Evolutionary conservation across 73 alveolate species (phyloP).

Genomic region (Tetrahymena elliotti): DNA sequence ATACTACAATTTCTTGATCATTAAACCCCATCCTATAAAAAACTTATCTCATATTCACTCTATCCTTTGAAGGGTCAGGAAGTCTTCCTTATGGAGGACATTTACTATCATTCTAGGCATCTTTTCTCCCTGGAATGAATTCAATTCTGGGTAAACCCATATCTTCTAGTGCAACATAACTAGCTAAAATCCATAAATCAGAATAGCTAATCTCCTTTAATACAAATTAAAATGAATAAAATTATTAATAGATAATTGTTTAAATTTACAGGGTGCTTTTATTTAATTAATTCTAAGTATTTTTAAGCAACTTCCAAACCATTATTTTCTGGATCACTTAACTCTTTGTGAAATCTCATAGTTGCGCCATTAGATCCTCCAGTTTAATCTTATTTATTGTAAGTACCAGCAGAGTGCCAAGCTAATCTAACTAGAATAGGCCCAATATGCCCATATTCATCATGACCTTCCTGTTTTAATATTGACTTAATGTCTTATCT

Average conservation of each 20-base stretch:
- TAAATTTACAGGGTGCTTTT: conserved; percentile 32
- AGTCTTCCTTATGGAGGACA: conserved; percentile 41
- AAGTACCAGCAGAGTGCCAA: conserved; percentile 57
- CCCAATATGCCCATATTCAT: neutral
- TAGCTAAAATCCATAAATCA: conserved; percentile 50
- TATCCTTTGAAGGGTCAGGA: conserved; percentile 11
- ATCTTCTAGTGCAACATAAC: conserved; percentile 64
- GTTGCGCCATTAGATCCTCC: conserved; percentile 57
- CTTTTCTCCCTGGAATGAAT: conserved; percentile 59
- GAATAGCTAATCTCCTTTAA: conserved; percentile 26
- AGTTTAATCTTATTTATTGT: neutral
- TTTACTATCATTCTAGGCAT: conserved; percentile 29
- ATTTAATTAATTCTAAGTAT: conserved; percentile 42
- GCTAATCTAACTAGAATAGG: conserved; percentile 51
- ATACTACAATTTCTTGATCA: conserved; percentile 53
- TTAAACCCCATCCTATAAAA: conserved; percentile 49
- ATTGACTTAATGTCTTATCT: neutral
- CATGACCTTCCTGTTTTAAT: neutral
- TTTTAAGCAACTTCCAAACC: conserved; percentile 51
- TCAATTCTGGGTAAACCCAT: conserved; percentile 57
- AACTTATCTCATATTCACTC: conserved; percentile 4
- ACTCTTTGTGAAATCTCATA: conserved; percentile 15
- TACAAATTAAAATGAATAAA: neutral
- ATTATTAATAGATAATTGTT: conserved; percentile 46
- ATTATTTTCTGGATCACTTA: conserved; percentile 28